Evolutionary conservation across 441 rosid species (phyloP), one percentile per base, ranked within the genome.

Genomic region (Croton setiger): DNA sequence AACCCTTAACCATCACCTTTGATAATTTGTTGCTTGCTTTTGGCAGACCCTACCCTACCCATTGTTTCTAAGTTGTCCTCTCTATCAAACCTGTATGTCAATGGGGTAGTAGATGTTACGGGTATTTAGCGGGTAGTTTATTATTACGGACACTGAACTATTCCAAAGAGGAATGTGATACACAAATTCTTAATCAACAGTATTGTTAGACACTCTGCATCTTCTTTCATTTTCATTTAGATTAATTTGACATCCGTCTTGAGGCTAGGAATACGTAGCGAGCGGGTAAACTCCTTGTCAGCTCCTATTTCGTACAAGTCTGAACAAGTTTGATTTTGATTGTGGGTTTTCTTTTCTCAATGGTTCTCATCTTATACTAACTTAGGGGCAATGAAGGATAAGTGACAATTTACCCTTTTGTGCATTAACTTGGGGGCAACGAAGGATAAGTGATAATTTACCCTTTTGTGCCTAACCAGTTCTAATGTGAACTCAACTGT

Each of bases 61-160:
- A 18, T 49, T 51, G 58, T 27, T 31, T 39, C 47, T 37, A 43
- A 52, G 49, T 8, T 41, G 63, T 55, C 31, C 4, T 15, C 18
- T 68, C 47, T 8, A 68, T 47, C 55, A 27, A 56, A 67, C 57
- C 53, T 37, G n/a, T 27, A 43, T 0, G 54, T 54, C 58, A 41
- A 23, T 67, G 41, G 61, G 62, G 11, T 1, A 21, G 3, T 63
- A 36, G 63, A 60, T 60, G 5, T 8, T 60, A 7, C n/a, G 44
- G n/a, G 15, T 20, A 23, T 56, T 14, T 33, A 36, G 61, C 21
- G 41, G 41, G 33, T 1, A 7, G 7, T 60, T 57, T 39, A 57
- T n/a, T 57, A 5, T 15, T 57, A 4, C 5, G n/a, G 7, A 13
- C 44, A 36, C 36, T 9, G 37, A 63, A 41, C 67, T 37, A 66